These are phyloP conservation scores for Claviceps monticola DNA, from an alignment of 2,329 filamentous ascomycete genomes.

Conservation along the genomic window DNA sequence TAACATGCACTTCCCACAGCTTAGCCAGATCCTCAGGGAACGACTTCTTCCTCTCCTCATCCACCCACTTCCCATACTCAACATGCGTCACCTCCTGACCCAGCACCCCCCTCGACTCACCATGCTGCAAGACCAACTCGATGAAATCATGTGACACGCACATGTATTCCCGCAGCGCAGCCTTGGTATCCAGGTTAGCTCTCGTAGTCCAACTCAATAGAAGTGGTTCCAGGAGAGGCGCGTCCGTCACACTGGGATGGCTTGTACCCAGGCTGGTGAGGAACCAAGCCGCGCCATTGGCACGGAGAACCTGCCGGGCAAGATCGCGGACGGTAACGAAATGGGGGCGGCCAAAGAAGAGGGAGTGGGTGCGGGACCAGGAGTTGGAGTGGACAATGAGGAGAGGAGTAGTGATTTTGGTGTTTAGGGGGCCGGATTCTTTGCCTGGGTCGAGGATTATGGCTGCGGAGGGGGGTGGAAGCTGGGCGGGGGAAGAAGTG, in stretches of 20 bases:
- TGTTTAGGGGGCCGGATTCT: conserved; percentile 45
- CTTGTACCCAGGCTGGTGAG: conserved; percentile 39
- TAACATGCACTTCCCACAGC: conserved; percentile 31
- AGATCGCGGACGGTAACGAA: conserved; percentile 48
- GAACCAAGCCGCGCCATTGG: conserved; percentile 36
- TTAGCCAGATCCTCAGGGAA: conserved; percentile 20
- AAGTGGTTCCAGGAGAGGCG: conserved; percentile 47
- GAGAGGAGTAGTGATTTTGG: conserved; percentile 41
- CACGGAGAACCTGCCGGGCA: conserved; percentile 29
- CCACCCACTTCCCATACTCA: conserved; percentile 27
- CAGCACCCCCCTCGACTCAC: conserved; percentile 32
- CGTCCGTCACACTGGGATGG: conserved; percentile 53
- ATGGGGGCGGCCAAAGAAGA: conserved; percentile 51
- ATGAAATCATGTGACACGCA: conserved; percentile 44
- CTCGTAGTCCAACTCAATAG: conserved; percentile 48
- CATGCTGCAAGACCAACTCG: conserved; percentile 25
- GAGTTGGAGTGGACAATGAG: conserved; percentile 50
- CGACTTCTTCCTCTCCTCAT: conserved; percentile 15
- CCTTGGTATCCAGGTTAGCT: conserved; percentile 39
- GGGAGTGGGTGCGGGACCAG: conserved; percentile 42
- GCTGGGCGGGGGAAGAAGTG: conserved; percentile 16
- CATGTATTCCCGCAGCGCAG: conserved; percentile 47
- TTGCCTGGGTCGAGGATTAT: conserved; percentile 56
- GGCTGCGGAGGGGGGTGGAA: conserved; percentile 37
- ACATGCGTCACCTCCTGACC: conserved; percentile 32